Evolutionary conservation across 208 protist genomes (phyloP).

Genomic region (Leishmania turanica): DNA sequence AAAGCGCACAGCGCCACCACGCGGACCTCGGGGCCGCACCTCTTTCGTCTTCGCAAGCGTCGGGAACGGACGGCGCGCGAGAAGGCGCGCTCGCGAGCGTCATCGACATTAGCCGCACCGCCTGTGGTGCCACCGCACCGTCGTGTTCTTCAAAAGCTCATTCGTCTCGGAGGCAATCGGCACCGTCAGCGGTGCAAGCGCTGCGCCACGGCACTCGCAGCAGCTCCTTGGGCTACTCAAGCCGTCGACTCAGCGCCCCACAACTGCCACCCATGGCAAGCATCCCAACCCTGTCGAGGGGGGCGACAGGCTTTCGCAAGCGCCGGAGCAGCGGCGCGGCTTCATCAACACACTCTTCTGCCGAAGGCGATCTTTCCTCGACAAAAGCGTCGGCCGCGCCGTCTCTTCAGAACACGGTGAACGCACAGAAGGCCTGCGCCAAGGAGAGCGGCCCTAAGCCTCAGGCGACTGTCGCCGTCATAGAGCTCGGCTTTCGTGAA

Average conservation of each 20-base stretch:
- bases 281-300: no score
- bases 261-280: slow-evolving; percentile 1
- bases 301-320: not conserved
- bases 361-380: not conserved
- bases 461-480: slow-evolving; percentile 15
- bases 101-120: slow-evolving; percentile 4
- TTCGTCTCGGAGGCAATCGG: not conserved
- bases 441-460: not conserved
- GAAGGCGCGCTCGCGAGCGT: slow-evolving; percentile 1
- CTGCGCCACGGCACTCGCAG: not conserved
- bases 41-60: slow-evolving; percentile 13
- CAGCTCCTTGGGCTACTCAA: not conserved
- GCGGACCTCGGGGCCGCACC: not conserved
- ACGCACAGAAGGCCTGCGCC: not conserved
- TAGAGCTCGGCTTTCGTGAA: slow-evolving; percentile 24
- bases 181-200: not conserved
- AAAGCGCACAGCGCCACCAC: slow-evolving; percentile 5
- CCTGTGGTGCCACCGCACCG: slow-evolving; percentile 1
- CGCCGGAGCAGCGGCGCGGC: not conserved
- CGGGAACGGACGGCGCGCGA: not conserved
- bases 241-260: slow-evolving; percentile 1
- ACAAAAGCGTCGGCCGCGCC: not conserved
- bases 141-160: not conserved
- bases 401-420: not conserved
- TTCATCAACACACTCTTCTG: not conserved